Conservation (phyloP, 2,329 filamentous ascomycete genomes). For the Zopfia rhizophila region DNA sequence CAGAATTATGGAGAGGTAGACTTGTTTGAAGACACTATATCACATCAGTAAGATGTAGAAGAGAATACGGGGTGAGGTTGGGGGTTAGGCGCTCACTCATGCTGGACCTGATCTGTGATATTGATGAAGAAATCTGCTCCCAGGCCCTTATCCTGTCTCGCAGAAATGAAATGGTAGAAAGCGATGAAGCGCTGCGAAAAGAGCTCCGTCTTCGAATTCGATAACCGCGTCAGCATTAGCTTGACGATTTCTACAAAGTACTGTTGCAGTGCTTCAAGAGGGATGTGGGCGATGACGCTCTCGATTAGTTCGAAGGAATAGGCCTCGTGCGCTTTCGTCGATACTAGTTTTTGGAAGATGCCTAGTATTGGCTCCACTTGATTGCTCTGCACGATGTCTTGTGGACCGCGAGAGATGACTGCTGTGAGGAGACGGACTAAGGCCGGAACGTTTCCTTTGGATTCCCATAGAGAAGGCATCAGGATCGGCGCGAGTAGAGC, state of each 20-base stretch:
- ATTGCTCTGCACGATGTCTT: conserved; percentile 78
- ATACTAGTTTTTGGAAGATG: conserved; percentile 91
- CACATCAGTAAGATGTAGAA: conserved; percentile 18
- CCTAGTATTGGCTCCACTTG: conserved; percentile 90
- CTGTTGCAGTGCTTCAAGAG: conserved; percentile 76
- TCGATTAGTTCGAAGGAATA: conserved; percentile 93
- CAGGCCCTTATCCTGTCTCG: conserved; percentile 80
- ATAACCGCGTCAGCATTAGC: conserved; percentile 79
- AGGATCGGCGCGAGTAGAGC: conserved; percentile 81
- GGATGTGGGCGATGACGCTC: conserved; percentile 76
- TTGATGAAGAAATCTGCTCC: conserved; percentile 92
- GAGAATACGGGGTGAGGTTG: neutral
- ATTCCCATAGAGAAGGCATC: conserved; percentile 87
- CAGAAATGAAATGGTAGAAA: conserved; percentile 93
- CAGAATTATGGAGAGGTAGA: conserved; percentile 89
- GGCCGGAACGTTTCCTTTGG: conserved; percentile 90
- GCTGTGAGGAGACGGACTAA: conserved; percentile 85
- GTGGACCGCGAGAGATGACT: conserved; percentile 80
- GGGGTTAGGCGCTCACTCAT: conserved; percentile 60
- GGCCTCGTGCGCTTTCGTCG: conserved; percentile 82
- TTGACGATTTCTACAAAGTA: conserved; percentile 85
- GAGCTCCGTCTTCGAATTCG: conserved; percentile 80
- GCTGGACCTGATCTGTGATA: conserved; percentile 83
- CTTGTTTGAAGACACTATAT: conserved; percentile 76
- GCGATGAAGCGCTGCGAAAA: conserved; percentile 89